These are phyloP conservation scores for Sordariomycetes sp. DNA, from an alignment of 2,329 filamentous ascomycete genomes.

Conservation along the genomic window DNA sequence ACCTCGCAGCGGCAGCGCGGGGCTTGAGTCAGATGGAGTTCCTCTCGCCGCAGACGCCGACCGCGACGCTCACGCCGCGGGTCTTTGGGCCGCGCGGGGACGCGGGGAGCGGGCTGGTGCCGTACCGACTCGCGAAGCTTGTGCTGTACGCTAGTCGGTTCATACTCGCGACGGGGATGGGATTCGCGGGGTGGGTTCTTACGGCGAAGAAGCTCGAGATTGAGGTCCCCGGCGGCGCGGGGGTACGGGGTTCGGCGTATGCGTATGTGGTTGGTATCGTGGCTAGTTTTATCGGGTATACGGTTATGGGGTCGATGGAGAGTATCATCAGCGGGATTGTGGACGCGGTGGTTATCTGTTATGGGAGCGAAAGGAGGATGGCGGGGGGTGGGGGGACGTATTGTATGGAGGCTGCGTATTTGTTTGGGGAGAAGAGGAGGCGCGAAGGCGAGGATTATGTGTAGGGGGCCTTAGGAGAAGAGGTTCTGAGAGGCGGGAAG, in stretches of 20 bases:
- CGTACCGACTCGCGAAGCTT: constrained; percentile 84
- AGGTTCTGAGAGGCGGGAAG: background rate
- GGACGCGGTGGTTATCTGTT: constrained; percentile 83
- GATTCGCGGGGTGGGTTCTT: constrained; percentile 93
- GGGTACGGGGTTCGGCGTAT: constrained; percentile 70
- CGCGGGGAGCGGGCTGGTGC: constrained; percentile 47
- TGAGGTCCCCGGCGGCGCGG: constrained; percentile 34
- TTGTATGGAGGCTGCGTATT: constrained; percentile 78
- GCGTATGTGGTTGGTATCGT: constrained; percentile 89
- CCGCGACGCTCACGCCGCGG: constrained; percentile 53
- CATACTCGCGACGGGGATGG: constrained; percentile 80
- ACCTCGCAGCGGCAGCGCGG: constrained; percentile 63
- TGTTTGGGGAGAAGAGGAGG: constrained; percentile 59
- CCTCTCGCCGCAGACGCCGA: constrained; percentile 58
- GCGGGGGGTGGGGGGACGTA: constrained; percentile 59
- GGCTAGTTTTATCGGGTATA: constrained; percentile 90
- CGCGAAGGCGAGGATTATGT: background rate
- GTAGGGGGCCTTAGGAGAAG: background rate
- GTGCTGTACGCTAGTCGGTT: constrained; percentile 82
- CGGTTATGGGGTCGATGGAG: constrained; percentile 81
- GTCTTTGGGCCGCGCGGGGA: constrained; percentile 29
- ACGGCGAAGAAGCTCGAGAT: constrained; percentile 70
- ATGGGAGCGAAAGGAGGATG: constrained; percentile 74
- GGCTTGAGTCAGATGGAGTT: constrained; percentile 74
- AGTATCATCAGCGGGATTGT: constrained; percentile 77